A percentile compares a stretch with the other conserved stretches of the same genome.
Conservation (phyloP, 257 asterid species). For the Solanum virginianum region DNA sequence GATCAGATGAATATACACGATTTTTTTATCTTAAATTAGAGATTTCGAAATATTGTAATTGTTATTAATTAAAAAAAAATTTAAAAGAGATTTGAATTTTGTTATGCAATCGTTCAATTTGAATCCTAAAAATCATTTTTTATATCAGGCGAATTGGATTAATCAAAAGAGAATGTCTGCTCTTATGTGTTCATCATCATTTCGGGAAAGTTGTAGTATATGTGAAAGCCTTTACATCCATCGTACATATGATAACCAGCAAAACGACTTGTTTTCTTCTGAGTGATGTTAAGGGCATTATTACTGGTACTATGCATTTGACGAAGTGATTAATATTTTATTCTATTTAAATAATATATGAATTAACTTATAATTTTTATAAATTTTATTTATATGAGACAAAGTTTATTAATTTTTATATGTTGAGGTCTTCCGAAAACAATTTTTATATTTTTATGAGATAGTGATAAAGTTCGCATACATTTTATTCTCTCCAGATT, state of each 20-base stretch:
- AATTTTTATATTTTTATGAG: too few relatives aligned
- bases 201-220: background rate
- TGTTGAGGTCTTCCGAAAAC: too few relatives aligned
- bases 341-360: background rate
- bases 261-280: background rate
- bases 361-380: background rate
- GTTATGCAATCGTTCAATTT: background rate
- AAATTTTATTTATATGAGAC: background rate
- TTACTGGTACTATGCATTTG: background rate
- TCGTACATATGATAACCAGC: background rate
- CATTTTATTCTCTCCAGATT: too few relatives aligned
- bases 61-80: too few relatives aligned
- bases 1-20: too few relatives aligned
- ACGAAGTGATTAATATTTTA: too few relatives aligned
- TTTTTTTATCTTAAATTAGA: background rate
- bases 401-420: too few relatives aligned
- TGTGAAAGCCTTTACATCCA: background rate
- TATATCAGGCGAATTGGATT: background rate
- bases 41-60: too few relatives aligned
- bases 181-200: background rate
- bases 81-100: too few relatives aligned
- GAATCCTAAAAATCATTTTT: background rate
- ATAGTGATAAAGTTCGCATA: too few relatives aligned
- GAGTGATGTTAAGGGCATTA: background rate
- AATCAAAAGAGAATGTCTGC: background rate